Evolutionary conservation across 495 filamentous ascomycete genomes (phyloP), one percentile per base, ranked within the genome.

Genomic region (Zalerion maritima): DNA sequence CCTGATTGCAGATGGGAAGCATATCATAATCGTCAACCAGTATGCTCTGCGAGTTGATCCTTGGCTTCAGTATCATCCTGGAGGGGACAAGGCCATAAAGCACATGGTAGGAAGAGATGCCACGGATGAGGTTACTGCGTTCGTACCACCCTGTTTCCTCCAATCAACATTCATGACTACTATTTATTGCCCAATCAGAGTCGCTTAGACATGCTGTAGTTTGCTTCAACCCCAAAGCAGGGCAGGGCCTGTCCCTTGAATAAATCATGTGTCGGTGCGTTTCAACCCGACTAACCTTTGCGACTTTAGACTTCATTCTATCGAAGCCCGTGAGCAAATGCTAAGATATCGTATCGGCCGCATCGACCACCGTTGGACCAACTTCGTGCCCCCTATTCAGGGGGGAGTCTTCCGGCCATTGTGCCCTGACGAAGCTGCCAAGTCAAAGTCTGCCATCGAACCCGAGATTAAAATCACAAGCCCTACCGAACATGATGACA

Each of bases 101-200:
- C 89, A 97, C 49, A 87, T 96, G 84, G 75, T 97, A 28, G 89
- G 89, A 29, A 70, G 82, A 55, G 89, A 97, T 73, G 91, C 83
- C 21, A 94, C 89, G 11, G 84, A 94, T 52, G 89, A 96, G 55
- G 76, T 94, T 43, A 84, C 79, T 53, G 77, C 71, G 82, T 94
- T 67, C 33, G 82, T 74, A 29, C 21, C 34, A 18, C 26, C 23
- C 18, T 35, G 22, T 18, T 26, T 6, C 5, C 18, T 34, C 31
- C 21, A 18, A n/a, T n/a, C n/a, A n/a, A n/a, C 8, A 17, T n/a
- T 1, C 26, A 26, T 10, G 7, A 10, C 22, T 3, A 8, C 14
- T 3, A 21, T 17, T 2, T 14, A 26, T 14, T 22, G 31, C 20
- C 16, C 18, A 15, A 10, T 13, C 5, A 24, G 2, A n/a, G n/a